A percentile compares a stretch with the other conserved stretches of the same genome.
Evolutionary conservation across 2,329 filamentous ascomycete genomes (phyloP).

Genomic region (Penicillium sp.): DNA sequence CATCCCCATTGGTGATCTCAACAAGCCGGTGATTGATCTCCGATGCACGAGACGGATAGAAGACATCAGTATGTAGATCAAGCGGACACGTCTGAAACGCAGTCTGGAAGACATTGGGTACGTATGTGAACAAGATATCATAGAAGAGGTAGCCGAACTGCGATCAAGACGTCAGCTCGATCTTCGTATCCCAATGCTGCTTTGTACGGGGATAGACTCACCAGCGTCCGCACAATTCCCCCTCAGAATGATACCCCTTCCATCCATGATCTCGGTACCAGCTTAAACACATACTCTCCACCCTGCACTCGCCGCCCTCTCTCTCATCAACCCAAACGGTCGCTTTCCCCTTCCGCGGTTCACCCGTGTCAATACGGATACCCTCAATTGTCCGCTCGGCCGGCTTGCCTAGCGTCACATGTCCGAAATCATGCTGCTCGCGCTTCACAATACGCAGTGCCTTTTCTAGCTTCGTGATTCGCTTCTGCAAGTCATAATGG

Average conservation of each 20-base stretch:
- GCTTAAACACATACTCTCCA: slow-evolving; percentile 91
- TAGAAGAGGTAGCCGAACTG: slow-evolving; percentile 82
- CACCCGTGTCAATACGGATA: slow-evolving; percentile 68
- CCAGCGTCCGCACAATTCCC: slow-evolving; percentile 86
- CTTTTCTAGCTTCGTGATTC: slow-evolving; percentile 86
- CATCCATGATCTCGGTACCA: slow-evolving; percentile 80
- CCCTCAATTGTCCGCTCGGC: slow-evolving; percentile 73
- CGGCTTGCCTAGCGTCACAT: slow-evolving; percentile 74
- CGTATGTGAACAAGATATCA: slow-evolving; percentile 86
- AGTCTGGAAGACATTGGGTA: slow-evolving; percentile 97
- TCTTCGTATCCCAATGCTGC: not conserved
- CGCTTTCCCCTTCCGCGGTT: slow-evolving; percentile 47
- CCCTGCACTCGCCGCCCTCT: slow-evolving; percentile 71
- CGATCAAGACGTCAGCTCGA: not conserved
- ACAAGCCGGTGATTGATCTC: slow-evolving; percentile 87
- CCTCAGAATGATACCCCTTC: slow-evolving; percentile 94
- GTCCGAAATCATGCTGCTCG: slow-evolving; percentile 87
- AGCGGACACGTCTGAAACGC: slow-evolving; percentile 90
- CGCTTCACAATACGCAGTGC: slow-evolving; percentile 77
- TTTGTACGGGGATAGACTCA: slow-evolving; percentile 18
- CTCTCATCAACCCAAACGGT: slow-evolving; percentile 84
- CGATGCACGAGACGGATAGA: slow-evolving; percentile 78
- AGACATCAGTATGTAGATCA: slow-evolving; percentile 88
- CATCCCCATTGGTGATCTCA: slow-evolving; percentile 80
- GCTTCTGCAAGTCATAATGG: slow-evolving; percentile 92